phyloP scores from a whole-genome alignment of 108 stramenopile genomes.

The Poteriospumella lacustris region DNA sequence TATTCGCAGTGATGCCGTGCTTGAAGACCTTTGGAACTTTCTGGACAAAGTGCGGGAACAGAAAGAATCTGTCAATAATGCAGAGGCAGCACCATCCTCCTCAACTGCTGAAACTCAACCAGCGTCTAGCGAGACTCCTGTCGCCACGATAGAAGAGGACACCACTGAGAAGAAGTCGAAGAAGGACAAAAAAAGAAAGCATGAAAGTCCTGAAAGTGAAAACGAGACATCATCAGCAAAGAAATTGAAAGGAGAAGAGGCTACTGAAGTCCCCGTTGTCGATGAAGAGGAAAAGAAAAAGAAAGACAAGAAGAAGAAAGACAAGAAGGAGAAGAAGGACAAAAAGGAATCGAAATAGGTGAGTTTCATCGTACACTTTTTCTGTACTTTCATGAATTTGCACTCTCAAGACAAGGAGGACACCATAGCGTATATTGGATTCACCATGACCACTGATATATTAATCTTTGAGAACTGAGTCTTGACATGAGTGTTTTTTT shows the following conservation, averaged over 20 bases:
- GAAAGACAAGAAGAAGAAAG: slow-evolving; percentile 40
- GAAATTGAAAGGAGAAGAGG: background rate
- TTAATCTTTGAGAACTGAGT: slow-evolving; percentile 27
- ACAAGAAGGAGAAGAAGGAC: slow-evolving; percentile 44
- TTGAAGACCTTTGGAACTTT: slow-evolving; percentile 65
- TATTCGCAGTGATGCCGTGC: slow-evolving; percentile 52
- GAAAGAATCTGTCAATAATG: slow-evolving; percentile 13
- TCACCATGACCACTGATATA: background rate
- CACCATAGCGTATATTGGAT: background rate
- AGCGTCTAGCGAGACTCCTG: background rate
- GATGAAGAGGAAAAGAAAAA: slow-evolving; percentile 25
- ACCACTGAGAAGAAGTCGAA: background rate
- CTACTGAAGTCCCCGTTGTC: background rate
- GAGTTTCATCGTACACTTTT: background rate
- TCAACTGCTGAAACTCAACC: background rate
- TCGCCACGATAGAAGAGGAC: slow-evolving; percentile 10
- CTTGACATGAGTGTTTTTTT: no score
- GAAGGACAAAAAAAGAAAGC: background rate
- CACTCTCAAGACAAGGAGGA: background rate
- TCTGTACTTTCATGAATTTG: background rate
- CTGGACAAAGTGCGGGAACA: slow-evolving; percentile 44
- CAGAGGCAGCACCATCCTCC: background rate
- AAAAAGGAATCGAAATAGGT: background rate
- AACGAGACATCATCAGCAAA: background rate
- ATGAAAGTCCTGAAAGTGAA: background rate